These are phyloP conservation scores for Juglanconis sp. DNA, from an alignment of 2,329 filamentous ascomycete species.

Conservation along the genomic window DNA sequence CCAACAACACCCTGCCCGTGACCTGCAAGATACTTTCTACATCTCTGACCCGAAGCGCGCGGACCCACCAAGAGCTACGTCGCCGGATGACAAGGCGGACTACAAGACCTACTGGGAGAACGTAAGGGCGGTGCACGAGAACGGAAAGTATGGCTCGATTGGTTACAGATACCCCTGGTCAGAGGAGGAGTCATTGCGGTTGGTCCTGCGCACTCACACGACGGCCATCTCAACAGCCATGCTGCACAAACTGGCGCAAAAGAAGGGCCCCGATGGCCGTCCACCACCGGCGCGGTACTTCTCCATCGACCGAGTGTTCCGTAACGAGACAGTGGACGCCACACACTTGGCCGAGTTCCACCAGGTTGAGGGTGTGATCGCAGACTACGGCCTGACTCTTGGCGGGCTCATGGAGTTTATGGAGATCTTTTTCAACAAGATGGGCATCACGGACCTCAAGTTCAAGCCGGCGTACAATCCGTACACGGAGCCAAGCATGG, in stretches of 20 bases:
- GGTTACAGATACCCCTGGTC: conserved; percentile 96
- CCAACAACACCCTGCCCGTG: conserved; percentile 94
- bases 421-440: conserved; percentile 92
- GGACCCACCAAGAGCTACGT: conserved; percentile 60
- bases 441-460: conserved; percentile 79
- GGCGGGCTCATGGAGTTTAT: conserved; percentile 91
- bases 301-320: conserved; percentile 95
- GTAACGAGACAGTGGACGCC: conserved; percentile 94
- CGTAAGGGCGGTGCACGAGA: conserved; percentile 80
- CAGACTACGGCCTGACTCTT: conserved; percentile 88
- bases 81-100: conserved; percentile 57
- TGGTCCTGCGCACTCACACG: conserved; percentile 94
- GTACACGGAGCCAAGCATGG: conserved; percentile 94
- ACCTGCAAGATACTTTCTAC: conserved; percentile 96
- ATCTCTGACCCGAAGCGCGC: conserved; percentile 82
- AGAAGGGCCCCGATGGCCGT: conserved; percentile 69
- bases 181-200: conserved; percentile 76
- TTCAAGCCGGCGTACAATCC: conserved; percentile 96
- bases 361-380: conserved; percentile 97
- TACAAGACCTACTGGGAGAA: conserved; percentile 88
- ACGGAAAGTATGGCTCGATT: conserved; percentile 89
- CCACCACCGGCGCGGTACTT: conserved; percentile 83
- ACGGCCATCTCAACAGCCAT: conserved; percentile 89
- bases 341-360: conserved; percentile 98
- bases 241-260: conserved; percentile 81